These are phyloP conservation scores for Diplodia corticola DNA, from an alignment of 2,329 filamentous ascomycete species.

Conservation along the genomic window DNA sequence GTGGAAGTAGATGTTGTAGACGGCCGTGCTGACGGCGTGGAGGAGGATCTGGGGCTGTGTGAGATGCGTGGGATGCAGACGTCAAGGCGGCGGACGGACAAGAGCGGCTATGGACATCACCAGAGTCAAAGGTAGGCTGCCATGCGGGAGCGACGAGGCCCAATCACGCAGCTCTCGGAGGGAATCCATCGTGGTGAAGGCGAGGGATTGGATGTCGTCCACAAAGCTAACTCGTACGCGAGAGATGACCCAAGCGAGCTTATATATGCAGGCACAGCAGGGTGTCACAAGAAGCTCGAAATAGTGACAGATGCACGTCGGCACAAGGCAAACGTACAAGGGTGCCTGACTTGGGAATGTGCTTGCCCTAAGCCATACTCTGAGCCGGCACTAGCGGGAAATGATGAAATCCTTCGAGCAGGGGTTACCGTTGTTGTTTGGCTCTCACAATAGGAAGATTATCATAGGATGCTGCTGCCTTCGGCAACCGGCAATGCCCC, in stretches of 20 bases:
- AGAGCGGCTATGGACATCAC: neutral
- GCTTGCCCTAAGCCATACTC: neutral
- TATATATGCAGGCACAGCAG: neutral
- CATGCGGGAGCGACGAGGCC: neutral
- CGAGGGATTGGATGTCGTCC: neutral
- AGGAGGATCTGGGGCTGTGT: neutral
- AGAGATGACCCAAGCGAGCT: neutral
- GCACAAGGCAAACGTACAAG: neutral
- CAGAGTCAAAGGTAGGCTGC: neutral
- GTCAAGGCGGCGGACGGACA: neutral
- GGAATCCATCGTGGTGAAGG: neutral
- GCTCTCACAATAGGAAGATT: neutral
- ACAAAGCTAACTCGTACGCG: neutral
- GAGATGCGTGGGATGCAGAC: neutral
- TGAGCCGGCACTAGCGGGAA: neutral
- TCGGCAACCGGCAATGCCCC: neutral
- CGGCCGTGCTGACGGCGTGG: constrained; percentile 26
- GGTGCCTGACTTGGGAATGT: neutral
- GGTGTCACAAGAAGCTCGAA: neutral
- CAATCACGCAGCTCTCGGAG: neutral
- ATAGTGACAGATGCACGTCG: neutral
- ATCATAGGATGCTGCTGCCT: neutral
- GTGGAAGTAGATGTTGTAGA: constrained; percentile 47
- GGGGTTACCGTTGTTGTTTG: neutral
- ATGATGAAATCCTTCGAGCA: neutral